A percentile compares a stretch with the other conserved stretches of the same genome.
Evolutionary conservation across 176 grass and related monocot species (phyloP).

Genomic region (Olyra latifolia): DNA sequence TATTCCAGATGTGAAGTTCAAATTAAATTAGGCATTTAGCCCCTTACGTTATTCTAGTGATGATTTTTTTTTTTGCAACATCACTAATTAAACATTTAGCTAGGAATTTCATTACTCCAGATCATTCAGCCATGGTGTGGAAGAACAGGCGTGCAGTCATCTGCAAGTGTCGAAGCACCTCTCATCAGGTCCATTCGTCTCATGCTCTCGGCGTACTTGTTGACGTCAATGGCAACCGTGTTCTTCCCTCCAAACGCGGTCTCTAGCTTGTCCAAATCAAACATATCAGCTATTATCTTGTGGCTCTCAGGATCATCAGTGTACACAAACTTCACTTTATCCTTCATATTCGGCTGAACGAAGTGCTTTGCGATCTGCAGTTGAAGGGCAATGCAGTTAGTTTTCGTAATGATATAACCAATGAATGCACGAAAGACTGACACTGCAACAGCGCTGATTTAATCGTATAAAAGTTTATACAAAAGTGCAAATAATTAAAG

Average conservation of each 20-base stretch:
- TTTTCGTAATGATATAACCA: no score
- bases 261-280: conserved; percentile 49
- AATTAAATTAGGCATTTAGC: no score
- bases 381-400: not conserved
- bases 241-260: conserved; percentile 45
- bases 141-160: not conserved
- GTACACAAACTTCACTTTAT: conserved; percentile 50
- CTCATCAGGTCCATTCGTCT: conserved; percentile 32
- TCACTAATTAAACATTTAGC: no score
- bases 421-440: no score
- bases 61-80: no score
- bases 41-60: no score
- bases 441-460: no score
- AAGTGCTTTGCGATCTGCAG: conserved; percentile 48
- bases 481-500: no score
- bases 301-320: conserved; percentile 39
- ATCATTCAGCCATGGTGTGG: not conserved
- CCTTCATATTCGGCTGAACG: conserved; percentile 30
- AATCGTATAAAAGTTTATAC: no score
- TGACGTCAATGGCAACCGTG: conserved; percentile 24
- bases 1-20: no score
- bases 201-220: conserved; percentile 54
- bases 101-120: no score
- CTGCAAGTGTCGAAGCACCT: not conserved
- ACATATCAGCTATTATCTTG: conserved; percentile 40